Conservation (phyloP, 2,329 filamentous ascomycete species). For the Intubia oerlemansii region DNA sequence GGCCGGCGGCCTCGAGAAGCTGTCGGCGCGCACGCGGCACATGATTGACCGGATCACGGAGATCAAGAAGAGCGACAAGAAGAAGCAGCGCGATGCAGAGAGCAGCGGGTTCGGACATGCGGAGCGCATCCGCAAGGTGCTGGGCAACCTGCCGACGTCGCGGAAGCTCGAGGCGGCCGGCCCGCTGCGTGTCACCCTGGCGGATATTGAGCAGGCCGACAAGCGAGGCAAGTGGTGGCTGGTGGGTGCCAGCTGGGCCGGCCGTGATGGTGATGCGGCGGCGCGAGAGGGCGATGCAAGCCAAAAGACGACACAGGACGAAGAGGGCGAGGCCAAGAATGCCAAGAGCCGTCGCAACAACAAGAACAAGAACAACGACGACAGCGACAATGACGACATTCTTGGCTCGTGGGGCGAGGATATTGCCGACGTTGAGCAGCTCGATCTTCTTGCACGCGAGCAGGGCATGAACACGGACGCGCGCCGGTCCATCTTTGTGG, state of each 20-base stretch:
- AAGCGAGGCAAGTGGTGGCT: slow-evolving; percentile 97
- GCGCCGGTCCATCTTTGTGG: slow-evolving; percentile 78
- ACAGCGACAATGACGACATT: slow-evolving; percentile 12
- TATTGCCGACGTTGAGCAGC: slow-evolving; percentile 44
- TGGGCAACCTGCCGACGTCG: slow-evolving; percentile 50
- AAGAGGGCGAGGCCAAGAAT: slow-evolving; percentile 2
- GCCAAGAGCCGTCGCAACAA: slow-evolving; percentile 9
- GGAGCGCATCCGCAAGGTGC: slow-evolving; percentile 68
- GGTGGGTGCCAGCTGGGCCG: slow-evolving; percentile 78
- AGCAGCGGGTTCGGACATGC: slow-evolving; percentile 58
- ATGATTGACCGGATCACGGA: slow-evolving; percentile 96
- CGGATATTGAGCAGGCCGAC: slow-evolving; percentile 64
- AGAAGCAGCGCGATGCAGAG: slow-evolving; percentile 27
- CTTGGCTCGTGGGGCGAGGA: slow-evolving; percentile 22
- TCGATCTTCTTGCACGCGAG: slow-evolving; percentile 39
- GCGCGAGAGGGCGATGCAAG: not conserved
- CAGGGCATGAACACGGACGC: slow-evolving; percentile 77
- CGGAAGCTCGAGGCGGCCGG: slow-evolving; percentile 50
- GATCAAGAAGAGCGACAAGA: slow-evolving; percentile 83
- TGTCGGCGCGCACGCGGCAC: slow-evolving; percentile 81
- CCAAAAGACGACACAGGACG: not conserved
- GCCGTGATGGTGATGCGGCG: slow-evolving; percentile 10
- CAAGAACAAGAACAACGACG: slow-evolving; percentile 13
- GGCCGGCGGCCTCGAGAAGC: slow-evolving; percentile 37
- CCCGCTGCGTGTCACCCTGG: slow-evolving; percentile 60